Conservation (phyloP, 805 yeast genomes). For the Yamadazyma scolyti region DNA sequence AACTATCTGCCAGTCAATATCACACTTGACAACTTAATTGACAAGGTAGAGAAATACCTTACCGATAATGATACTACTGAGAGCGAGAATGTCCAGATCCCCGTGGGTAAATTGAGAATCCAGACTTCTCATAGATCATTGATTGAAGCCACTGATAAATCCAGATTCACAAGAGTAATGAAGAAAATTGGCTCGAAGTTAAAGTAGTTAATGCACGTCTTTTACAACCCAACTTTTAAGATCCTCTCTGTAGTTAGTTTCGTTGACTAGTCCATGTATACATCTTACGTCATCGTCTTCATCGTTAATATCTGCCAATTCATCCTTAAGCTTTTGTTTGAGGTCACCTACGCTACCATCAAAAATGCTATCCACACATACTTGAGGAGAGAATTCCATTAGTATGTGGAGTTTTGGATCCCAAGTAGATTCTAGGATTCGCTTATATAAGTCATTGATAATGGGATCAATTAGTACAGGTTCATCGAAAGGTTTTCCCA, state of each 20-base stretch:
- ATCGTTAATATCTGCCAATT: conserved; percentile 13
- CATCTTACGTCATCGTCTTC: conserved; percentile 21
- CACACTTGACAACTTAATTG: too few species aligned
- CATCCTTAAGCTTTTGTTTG: conserved; percentile 12
- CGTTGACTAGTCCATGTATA: conserved; percentile 38
- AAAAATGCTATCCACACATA: conserved; percentile 71
- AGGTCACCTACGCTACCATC: conserved; percentile 37
- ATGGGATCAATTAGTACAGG: conserved; percentile 45
- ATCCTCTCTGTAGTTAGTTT: conserved; percentile 31
- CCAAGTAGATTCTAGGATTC: conserved; percentile 60
- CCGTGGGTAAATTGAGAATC: too few species aligned
- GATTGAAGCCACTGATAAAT: too few species aligned
- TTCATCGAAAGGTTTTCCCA: too few species aligned
- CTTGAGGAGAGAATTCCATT: conserved; percentile 59
- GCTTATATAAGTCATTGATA: conserved; percentile 47
- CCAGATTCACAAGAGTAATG: neutral
- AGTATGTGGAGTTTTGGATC: conserved; percentile 45
- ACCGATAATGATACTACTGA: too few species aligned
- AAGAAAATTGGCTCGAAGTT: neutral
- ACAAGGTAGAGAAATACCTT: too few species aligned
- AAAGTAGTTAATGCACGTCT: conserved; percentile 1
- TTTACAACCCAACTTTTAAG: conserved; percentile 29
- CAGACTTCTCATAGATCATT: too few species aligned
- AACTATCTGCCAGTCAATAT: too few species aligned
- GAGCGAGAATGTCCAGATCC: too few species aligned